These are phyloP conservation scores for Leishmania gerbilli DNA, from an alignment of 208 protist species.

Conservation along the genomic window DNA sequence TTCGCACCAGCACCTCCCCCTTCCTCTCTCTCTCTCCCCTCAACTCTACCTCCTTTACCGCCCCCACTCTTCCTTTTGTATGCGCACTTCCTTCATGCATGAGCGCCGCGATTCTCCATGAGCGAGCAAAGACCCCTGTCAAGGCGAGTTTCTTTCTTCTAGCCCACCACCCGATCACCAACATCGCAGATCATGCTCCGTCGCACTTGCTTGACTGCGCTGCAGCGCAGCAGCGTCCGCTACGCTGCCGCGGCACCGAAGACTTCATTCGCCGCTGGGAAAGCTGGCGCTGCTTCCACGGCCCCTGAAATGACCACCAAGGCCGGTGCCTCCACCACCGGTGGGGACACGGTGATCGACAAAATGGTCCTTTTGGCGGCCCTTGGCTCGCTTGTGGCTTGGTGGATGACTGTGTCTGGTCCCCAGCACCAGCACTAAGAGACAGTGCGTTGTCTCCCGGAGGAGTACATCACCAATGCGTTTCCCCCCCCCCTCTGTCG, in stretches of 20 bases:
- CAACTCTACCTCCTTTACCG: too few species aligned
- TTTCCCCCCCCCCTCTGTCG: not conserved
- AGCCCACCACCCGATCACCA: not conserved
- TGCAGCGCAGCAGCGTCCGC: conserved; percentile 26
- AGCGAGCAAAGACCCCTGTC: not conserved
- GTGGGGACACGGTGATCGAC: conserved; percentile 72
- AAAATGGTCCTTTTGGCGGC: conserved; percentile 57
- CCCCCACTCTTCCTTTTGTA: not conserved
- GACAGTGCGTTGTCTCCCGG: not conserved
- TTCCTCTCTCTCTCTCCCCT: not conserved
- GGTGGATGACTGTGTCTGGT: conserved; percentile 65
- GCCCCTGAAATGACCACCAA: conserved; percentile 42
- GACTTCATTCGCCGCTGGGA: conserved; percentile 10
- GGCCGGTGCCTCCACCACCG: conserved; percentile 51
- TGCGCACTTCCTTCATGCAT: not conserved
- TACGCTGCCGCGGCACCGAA: conserved; percentile 16
- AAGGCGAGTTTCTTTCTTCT: not conserved
- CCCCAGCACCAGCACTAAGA: conserved; percentile 71
- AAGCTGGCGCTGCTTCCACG: conserved; percentile 26
- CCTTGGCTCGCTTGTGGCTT: conserved; percentile 42
- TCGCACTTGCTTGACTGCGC: conserved; percentile 36
- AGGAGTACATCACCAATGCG: not conserved
- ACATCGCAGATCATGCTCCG: conserved; percentile 39
- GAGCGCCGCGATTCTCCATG: not conserved
- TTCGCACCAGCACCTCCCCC: not conserved